These are phyloP conservation scores for Hansenula lynferdii DNA, from an alignment of 1,139 yeast species.

Conservation along the genomic window DNA sequence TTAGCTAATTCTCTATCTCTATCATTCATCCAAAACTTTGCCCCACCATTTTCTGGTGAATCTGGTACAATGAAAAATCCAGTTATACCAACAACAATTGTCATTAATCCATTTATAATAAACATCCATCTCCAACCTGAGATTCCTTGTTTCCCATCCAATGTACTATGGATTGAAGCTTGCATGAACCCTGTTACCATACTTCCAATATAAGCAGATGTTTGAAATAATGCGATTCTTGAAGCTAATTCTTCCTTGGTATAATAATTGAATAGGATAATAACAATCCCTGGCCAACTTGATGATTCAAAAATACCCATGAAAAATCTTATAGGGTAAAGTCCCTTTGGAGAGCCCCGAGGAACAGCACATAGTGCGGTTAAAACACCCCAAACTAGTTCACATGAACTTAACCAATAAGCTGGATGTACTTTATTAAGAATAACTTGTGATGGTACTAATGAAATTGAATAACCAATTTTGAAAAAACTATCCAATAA, in stretches of 20 bases:
- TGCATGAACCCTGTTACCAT: conserved; percentile 34
- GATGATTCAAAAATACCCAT: conserved; percentile 31
- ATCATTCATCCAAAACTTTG: conserved; percentile 36
- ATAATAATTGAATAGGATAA: conserved; percentile 28
- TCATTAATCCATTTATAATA: conserved; percentile 28
- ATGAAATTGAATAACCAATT: conserved; percentile 49
- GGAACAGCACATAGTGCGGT: conserved; percentile 44
- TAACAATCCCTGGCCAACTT: conserved; percentile 25
- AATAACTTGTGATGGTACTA: conserved; percentile 42
- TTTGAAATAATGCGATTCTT: conserved; percentile 26
- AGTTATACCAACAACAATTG: conserved; percentile 26
- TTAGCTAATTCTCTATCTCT: conserved; percentile 29
- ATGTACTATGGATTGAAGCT: conserved; percentile 20
- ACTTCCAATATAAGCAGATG: conserved; percentile 29
- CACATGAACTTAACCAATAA: conserved; percentile 40
- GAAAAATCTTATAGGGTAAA: conserved; percentile 28
- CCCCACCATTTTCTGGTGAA: conserved; percentile 36
- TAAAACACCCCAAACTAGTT: conserved; percentile 27
- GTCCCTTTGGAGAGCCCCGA: conserved; percentile 36
- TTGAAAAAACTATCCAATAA: conserved; percentile 47
- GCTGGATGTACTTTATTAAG: conserved; percentile 35
- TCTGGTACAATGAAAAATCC: conserved; percentile 24
- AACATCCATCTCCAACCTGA: conserved; percentile 32
- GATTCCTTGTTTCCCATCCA: conserved; percentile 25
- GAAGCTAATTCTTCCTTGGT: conserved; percentile 25